Base-by-base conservation (phyloP, 371 early-diverging fungal genomes). In the Mucor racemosus region DNA sequence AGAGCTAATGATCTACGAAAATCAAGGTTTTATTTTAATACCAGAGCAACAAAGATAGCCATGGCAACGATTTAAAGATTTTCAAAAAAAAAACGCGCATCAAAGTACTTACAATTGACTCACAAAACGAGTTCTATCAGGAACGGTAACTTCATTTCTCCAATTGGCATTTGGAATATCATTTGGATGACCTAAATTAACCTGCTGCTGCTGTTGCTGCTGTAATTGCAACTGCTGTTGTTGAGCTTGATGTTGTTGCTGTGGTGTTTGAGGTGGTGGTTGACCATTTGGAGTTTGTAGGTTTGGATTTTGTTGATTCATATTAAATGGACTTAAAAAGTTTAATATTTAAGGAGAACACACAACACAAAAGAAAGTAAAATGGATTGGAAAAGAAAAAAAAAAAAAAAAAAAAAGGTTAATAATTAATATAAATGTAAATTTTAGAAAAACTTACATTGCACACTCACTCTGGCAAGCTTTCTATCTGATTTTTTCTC, bases 91-190 rank as follows among this genome's bases (percentile, higher is more conserved):
- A 53, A 64, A 64, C 68, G 64, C 68, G 64, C 46, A 58, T 34
- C 54, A 46, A 31, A 26, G 17, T 58, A 55, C 78, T 77, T 77
- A 81, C 82, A 79, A 64, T 67, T 79, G 79, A 58, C 65, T 67
- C 31, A 81, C 71, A 62, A 76, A 74, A 31, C 69, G 67, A 57
- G 71, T 69, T 66, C 81, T 74, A 57, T 81, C 81, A 44, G 62
- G 57, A n/a, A 69, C 66, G 55, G 77, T 56, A 38, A 81, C 41
- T 64, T 81, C 79, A 58, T 75, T 71, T 66, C 81, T 76, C 81
- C 81, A 81, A 50, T 72, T 75, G n/a, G 67, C 64, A 58, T 73
- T 73, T 5, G 74, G 57, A 1, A 61, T 48, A 50, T 69, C 65
- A 41, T 38, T 69, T 5, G 65, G 62, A 50, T 65, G 62, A 35